phyloP scores from a whole-genome alignment of 106 monocot genomes.

The Phalaenopsis equestris region DNA sequence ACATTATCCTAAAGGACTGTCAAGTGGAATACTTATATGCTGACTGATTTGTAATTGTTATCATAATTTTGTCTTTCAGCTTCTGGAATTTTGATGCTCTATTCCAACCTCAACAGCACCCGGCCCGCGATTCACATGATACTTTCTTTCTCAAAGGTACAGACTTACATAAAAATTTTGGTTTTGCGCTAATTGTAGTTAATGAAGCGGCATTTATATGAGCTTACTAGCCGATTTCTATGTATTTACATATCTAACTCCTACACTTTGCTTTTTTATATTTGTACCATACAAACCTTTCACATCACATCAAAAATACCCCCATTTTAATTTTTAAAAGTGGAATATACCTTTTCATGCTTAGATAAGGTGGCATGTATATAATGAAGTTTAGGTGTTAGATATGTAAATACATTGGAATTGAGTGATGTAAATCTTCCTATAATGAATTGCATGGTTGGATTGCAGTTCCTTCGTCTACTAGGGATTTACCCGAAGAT shows the following conservation, averaged over 20 bases:
- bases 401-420: too few relatives aligned
- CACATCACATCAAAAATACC: too few relatives aligned
- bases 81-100: conserved; percentile 99
- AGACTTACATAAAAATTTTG: background rate
- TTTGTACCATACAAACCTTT: too few relatives aligned
- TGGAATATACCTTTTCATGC: too few relatives aligned
- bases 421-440: too few relatives aligned
- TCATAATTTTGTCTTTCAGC: conserved; percentile 29
- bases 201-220: too few relatives aligned
- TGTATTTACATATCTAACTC: too few relatives aligned
- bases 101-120: conserved; percentile 97
- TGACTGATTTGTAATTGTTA: background rate
- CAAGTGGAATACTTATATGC: background rate
- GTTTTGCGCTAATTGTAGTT: background rate
- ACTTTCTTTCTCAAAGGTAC: conserved; percentile 90
- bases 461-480: conserved; percentile 71
- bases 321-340: too few relatives aligned
- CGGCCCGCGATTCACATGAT: conserved; percentile 99
- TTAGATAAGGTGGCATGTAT: too few relatives aligned
- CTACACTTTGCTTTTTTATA: too few relatives aligned
- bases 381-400: too few relatives aligned
- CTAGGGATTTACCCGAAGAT: conserved; percentile 71
- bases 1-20: background rate
- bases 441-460: background rate
- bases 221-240: too few relatives aligned